A percentile compares a stretch with the other conserved stretches of the same genome.
Evolutionary conservation across 1,284 basidiomycete species (phyloP).

Genomic region (Phellopilus nigrolimitatus): DNA sequence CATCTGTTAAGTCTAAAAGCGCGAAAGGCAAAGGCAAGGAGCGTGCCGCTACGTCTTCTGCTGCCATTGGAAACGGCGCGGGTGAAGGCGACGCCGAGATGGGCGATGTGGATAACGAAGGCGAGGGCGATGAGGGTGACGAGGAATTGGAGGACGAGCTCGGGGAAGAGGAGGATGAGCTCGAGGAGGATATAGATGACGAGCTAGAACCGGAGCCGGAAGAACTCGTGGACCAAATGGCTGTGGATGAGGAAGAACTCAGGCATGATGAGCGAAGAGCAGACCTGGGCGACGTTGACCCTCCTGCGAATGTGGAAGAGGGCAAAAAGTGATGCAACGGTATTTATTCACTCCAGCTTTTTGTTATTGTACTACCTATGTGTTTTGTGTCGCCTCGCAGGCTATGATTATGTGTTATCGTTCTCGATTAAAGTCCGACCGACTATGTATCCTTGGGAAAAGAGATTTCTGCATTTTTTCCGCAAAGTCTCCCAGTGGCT

Average conservation of each 20-base stretch:
- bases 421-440: no score
- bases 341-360: no score
- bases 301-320: no score
- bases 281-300: not conserved
- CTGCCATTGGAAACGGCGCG: constrained; percentile 9
- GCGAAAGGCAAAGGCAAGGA: constrained; percentile 32
- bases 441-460: no score
- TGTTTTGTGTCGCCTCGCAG: no score
- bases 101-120: constrained; percentile 25
- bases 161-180: constrained; percentile 28
- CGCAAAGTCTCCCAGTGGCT: no score
- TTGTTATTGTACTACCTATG: no score
- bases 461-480: no score
- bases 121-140: constrained; percentile 24
- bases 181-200: constrained; percentile 29
- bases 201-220: constrained; percentile 29
- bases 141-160: constrained; percentile 13
- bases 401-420: no score
- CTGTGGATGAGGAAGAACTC: constrained; percentile 33
- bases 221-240: constrained; percentile 29
- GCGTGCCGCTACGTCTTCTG: constrained; percentile 21
- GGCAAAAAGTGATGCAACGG: no score
- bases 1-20: constrained; percentile 24
- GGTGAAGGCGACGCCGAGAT: constrained; percentile 23
- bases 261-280: constrained; percentile 1